A percentile compares a stretch with the other conserved stretches of the same genome.
These are phyloP conservation scores for Nematocida displodere DNA, from an alignment of 371 early-diverging fungal species.

Conservation along the genomic window DNA sequence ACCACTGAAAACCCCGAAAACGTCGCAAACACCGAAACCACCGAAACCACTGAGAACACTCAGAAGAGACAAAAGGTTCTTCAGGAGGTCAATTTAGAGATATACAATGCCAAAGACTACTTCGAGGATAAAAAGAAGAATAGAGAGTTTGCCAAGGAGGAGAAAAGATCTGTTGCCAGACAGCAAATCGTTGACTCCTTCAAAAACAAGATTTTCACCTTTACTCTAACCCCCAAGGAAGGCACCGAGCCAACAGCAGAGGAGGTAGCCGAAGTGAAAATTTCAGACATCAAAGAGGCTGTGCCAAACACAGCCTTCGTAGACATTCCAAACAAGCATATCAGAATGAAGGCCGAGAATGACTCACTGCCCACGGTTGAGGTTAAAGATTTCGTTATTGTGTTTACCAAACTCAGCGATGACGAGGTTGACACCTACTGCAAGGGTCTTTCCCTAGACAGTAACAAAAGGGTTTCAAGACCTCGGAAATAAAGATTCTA, in stretches of 20 bases:
- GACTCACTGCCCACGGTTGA: constrained; percentile 12
- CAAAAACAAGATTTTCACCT: constrained; percentile 33
- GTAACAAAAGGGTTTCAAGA: neutral
- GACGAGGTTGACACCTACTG: constrained; percentile 34
- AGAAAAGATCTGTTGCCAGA: constrained; percentile 41
- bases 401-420: neutral
- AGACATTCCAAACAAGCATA: constrained; percentile 53
- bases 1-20: neutral
- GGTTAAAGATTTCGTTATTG: neutral
- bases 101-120: neutral
- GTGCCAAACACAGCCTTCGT: constrained; percentile 61
- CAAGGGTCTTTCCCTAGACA: constrained; percentile 19
- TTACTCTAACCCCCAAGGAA: neutral
- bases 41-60: neutral
- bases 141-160: constrained; percentile 30
- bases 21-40: neutral
- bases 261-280: constrained; percentile 31
- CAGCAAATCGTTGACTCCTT: constrained; percentile 48
- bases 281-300: constrained; percentile 45
- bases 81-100: neutral
- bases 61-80: neutral
- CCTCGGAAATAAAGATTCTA: neutral
- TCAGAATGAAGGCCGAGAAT: constrained; percentile 60
- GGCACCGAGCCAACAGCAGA: constrained; percentile 32
- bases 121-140: constrained; percentile 9